Conservation (phyloP, 140 eudicot species). For the Anethum foeniculum region DNA sequence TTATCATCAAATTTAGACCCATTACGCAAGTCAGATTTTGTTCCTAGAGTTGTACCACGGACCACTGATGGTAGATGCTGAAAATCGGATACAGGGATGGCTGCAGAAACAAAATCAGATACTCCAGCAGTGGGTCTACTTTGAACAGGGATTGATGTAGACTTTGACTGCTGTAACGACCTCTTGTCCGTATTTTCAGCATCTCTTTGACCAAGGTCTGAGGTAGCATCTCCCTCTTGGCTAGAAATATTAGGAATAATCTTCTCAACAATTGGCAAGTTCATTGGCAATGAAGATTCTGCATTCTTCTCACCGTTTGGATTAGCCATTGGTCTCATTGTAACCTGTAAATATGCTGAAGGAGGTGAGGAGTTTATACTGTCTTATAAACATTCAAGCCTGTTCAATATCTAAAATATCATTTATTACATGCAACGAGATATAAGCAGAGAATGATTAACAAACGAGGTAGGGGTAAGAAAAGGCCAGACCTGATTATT, state of each 20-base stretch:
- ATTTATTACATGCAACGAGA: not conserved
- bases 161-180: slow-evolving; percentile 15
- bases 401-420: slow-evolving; percentile 8
- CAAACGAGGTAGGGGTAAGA: slow-evolving; percentile 11
- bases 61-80: slow-evolving; percentile 13
- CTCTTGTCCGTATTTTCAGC: slow-evolving; percentile 16
- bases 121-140: slow-evolving; percentile 16
- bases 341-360: slow-evolving; percentile 30
- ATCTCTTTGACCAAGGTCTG: slow-evolving; percentile 18
- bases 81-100: not conserved
- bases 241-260: slow-evolving; percentile 22
- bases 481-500: slow-evolving; percentile 44
- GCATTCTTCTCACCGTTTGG: slow-evolving; percentile 34
- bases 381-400: slow-evolving; percentile 9
- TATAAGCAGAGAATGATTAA: not conserved
- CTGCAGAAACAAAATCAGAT: slow-evolving; percentile 19
- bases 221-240: slow-evolving; percentile 26
- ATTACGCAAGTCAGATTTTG: slow-evolving; percentile 8
- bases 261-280: slow-evolving; percentile 27
- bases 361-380: slow-evolving; percentile 15
- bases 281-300: slow-evolving; percentile 20
- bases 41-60: slow-evolving; percentile 6
- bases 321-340: slow-evolving; percentile 41
- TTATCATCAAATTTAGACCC: slow-evolving; percentile 24
- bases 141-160: slow-evolving; percentile 3